Conservation (phyloP, 2,329 filamentous ascomycete species). For the Aspergillus brasiliensis region DNA sequence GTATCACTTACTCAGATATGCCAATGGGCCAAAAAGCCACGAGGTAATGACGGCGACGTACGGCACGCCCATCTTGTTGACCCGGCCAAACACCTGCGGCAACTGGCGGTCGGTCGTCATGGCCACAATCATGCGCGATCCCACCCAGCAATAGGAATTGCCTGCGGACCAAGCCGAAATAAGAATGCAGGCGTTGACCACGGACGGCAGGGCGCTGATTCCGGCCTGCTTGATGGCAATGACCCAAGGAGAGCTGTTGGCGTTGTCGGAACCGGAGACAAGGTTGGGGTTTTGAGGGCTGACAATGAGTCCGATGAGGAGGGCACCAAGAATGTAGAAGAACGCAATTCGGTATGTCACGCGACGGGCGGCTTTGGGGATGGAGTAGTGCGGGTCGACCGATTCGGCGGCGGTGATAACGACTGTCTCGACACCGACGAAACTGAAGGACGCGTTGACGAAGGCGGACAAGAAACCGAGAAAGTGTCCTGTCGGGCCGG, state of each 20-base stretch:
- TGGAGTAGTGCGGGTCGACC: constrained; percentile 40
- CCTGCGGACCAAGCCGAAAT: constrained; percentile 45
- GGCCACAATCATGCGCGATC: constrained; percentile 62
- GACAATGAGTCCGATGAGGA: constrained; percentile 35
- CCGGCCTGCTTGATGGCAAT: constrained; percentile 39
- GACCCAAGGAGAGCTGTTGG: constrained; percentile 38
- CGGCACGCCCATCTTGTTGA: constrained; percentile 56
- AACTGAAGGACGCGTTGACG: constrained; percentile 45
- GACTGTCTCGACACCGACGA: constrained; percentile 45
- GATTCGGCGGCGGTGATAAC: constrained; percentile 47
- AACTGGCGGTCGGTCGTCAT: constrained; percentile 63
- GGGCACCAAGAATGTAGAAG: constrained; percentile 40
- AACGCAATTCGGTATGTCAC: constrained; percentile 43
- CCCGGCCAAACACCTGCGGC: constrained; percentile 58
- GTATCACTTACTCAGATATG: constrained; percentile 40
- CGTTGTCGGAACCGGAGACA: constrained; percentile 30
- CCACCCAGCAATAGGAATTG: constrained; percentile 51
- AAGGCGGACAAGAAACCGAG: constrained; percentile 41
- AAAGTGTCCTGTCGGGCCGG: constrained; percentile 38
- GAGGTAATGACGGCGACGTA: constrained; percentile 61
- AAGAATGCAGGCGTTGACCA: constrained; percentile 41
- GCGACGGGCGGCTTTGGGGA: constrained; percentile 45
- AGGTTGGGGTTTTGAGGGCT: constrained; percentile 24
- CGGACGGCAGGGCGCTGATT: constrained; percentile 36
- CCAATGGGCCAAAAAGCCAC: constrained; percentile 47